These are phyloP conservation scores for Xenoacremonium recifei DNA, from an alignment of 2,329 filamentous ascomycete species.

Conservation along the genomic window DNA sequence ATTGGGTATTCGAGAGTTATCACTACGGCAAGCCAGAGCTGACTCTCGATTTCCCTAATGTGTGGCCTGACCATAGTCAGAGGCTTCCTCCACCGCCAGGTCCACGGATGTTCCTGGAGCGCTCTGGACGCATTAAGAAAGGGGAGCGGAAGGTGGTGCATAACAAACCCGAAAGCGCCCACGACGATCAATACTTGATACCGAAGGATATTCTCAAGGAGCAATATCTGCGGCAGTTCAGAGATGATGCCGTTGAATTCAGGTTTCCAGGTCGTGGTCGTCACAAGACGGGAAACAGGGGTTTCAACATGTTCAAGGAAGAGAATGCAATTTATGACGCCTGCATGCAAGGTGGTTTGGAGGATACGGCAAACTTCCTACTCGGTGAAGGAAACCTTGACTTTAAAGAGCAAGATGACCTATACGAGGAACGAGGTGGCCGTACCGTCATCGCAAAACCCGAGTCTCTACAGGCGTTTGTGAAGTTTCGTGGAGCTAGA, in stretches of 20 bases:
- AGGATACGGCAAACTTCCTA: constrained; percentile 14
- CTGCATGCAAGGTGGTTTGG: constrained; percentile 27
- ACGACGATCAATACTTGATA: constrained; percentile 27
- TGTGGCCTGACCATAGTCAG: constrained; percentile 20
- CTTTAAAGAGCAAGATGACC: too few relatives aligned
- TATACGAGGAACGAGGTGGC: neutral
- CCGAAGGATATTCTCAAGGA: constrained; percentile 6
- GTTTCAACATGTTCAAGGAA: constrained; percentile 30
- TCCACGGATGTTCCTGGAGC: neutral
- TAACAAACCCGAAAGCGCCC: constrained; percentile 7
- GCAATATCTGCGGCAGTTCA: constrained; percentile 12
- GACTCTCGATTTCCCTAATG: constrained; percentile 22
- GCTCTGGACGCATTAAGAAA: constrained; percentile 1
- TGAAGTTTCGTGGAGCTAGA: constrained; percentile 39
- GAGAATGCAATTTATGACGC: constrained; percentile 37
- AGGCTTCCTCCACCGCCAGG: constrained; percentile 25
- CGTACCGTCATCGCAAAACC: too few relatives aligned
- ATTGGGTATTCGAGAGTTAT: constrained; percentile 34
- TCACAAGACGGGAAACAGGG: too few relatives aligned
- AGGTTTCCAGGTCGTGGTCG: too few relatives aligned
- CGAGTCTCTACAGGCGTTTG: constrained; percentile 26
- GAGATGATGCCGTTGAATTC: constrained; percentile 8
- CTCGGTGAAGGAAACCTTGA: constrained; percentile 4
- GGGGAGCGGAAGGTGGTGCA: constrained; percentile 15
- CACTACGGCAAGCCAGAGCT: constrained; percentile 30